Percentiles rank a stretch among this genome's conserved stretches.
Evolutionary conservation across 768 basidiomycete species (phyloP).

Genomic region (Boletus vermiculosoides): DNA sequence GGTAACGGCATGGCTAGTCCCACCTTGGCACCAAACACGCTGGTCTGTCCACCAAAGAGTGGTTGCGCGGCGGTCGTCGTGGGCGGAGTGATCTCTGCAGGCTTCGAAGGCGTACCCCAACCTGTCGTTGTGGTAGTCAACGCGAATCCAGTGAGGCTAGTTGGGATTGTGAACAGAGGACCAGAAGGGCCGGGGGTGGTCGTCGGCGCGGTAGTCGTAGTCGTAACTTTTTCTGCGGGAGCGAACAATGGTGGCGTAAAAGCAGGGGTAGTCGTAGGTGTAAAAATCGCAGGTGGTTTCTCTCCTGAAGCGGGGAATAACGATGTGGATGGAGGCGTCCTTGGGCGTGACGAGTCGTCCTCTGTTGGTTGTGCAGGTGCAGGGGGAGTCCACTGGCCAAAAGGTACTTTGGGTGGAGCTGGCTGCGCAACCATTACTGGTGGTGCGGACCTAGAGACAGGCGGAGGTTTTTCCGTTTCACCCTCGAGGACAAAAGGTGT

Average conservation of each 20-base stretch:
- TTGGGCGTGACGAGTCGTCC: slow-evolving; percentile 37
- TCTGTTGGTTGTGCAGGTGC: slow-evolving; percentile 16
- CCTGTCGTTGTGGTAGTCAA: slow-evolving; percentile 2
- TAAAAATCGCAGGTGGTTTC: slow-evolving; percentile 11
- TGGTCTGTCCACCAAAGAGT: slow-evolving; percentile 14
- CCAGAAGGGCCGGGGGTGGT: slow-evolving; percentile 3
- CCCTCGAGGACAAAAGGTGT: slow-evolving; percentile 49
- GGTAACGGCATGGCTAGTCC: background rate
- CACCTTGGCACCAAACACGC: slow-evolving; percentile 2
- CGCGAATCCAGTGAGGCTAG: slow-evolving; percentile 12
- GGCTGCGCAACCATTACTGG: slow-evolving; percentile 30
- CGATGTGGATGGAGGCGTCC: slow-evolving; percentile 49
- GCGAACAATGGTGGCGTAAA: background rate
- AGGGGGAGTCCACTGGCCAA: slow-evolving; percentile 33
- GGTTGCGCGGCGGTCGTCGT: slow-evolving; percentile 3
- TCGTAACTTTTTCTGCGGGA: background rate
- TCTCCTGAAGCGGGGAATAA: slow-evolving; percentile 24
- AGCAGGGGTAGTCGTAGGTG: slow-evolving; percentile 3
- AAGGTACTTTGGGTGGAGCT: slow-evolving; percentile 40
- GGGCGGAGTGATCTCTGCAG: background rate
- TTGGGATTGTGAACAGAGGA: slow-evolving; percentile 9
- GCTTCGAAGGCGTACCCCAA: slow-evolving; percentile 10
- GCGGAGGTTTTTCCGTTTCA: slow-evolving; percentile 18
- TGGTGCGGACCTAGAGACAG: slow-evolving; percentile 20
- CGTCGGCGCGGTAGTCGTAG: slow-evolving; percentile 4